Base-by-base conservation (phyloP, 176 grass and related monocot genomes). In the Carex parvula region DNA sequence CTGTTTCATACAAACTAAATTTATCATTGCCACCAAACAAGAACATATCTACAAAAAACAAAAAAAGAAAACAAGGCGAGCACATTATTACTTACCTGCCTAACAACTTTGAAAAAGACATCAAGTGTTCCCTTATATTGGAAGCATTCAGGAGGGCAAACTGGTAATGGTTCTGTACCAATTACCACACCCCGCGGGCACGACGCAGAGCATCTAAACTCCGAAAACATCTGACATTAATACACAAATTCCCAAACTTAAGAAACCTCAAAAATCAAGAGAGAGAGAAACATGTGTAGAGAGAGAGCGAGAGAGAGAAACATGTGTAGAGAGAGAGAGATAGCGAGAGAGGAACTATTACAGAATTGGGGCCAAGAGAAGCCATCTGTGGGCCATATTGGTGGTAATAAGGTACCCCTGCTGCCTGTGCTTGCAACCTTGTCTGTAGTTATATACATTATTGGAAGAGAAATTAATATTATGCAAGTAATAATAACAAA, bases 71-170 rank as follows among this genome's bases (percentile, higher is more conserved):
- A 84, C 55, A 30, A 66, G 20, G 18, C 5, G 13, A 75, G 17
- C 18, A 24, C 0, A 66, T 20, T 64, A 66, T 20, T 64, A 37
- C 14, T 70, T 58, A 98, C 95, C 86, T 98, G 91, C 87, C 96
- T 93, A 59, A 93, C 88, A 64, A 98, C 91, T 90, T 98, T 98
- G 71, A 90, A 89, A 60, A 98, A 95, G 85, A 98, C 89, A 76
- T 98, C 92, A 26, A 98, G 70, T 58, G 95, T 98, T 83, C 92
- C 92, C 77, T 95, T 98, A 72, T 98, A 98, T 73, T 93, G 84
- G 81, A 98, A 98, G 83, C 92, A 93, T 88, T 98, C 95, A 62
- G 82, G 88, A 35, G 95, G 92, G 59, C 89, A 95, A 88, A 93
- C 77, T 81, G 61, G 80, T 48, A 83, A 83, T 14, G 88, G 87